phyloP scores from a whole-genome alignment of 768 basidiomycete genomes.

The Crassisporium funariophilum region DNA sequence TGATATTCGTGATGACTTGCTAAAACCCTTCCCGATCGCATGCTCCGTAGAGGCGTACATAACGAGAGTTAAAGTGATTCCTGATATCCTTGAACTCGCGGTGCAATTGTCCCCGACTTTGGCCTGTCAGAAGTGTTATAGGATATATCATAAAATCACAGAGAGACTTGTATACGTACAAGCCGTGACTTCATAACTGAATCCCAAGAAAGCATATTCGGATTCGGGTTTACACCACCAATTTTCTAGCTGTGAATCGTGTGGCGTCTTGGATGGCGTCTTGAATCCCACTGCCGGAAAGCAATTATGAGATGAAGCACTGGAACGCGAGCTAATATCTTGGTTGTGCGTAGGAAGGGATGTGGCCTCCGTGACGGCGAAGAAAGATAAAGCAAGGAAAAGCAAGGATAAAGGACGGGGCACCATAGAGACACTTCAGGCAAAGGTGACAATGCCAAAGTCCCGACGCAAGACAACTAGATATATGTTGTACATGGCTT shows the following conservation, averaged over 20 bases:
- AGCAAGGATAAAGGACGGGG: too few relatives aligned
- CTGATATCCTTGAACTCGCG: conserved; percentile 58
- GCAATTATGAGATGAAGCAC: conserved; percentile 13
- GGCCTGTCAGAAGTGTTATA: conserved; percentile 37
- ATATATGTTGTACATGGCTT: too few relatives aligned
- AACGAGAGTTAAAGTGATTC: conserved; percentile 51
- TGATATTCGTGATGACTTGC: conserved; percentile 17
- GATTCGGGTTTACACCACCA: conserved; percentile 58
- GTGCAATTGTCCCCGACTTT: conserved; percentile 43
- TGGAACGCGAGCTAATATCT: not conserved
- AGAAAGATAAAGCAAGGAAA: too few relatives aligned
- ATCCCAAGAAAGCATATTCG: conserved; percentile 67
- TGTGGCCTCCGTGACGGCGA: not conserved
- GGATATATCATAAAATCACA: not conserved
- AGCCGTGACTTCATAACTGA: conserved; percentile 62
- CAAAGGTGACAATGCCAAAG: too few relatives aligned
- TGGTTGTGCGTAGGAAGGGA: not conserved
- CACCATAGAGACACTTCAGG: too few relatives aligned
- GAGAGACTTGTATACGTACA: conserved; percentile 49
- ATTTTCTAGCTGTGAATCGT: conserved; percentile 26
- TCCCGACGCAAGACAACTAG: too few relatives aligned
- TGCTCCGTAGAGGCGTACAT: conserved; percentile 47
- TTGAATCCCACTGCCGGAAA: conserved; percentile 42
- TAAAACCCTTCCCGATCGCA: conserved; percentile 40
- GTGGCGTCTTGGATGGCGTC: conserved; percentile 47